phyloP scores from a whole-genome alignment of 768 basidiomycete species.

The Pulveroboletus sp. region DNA sequence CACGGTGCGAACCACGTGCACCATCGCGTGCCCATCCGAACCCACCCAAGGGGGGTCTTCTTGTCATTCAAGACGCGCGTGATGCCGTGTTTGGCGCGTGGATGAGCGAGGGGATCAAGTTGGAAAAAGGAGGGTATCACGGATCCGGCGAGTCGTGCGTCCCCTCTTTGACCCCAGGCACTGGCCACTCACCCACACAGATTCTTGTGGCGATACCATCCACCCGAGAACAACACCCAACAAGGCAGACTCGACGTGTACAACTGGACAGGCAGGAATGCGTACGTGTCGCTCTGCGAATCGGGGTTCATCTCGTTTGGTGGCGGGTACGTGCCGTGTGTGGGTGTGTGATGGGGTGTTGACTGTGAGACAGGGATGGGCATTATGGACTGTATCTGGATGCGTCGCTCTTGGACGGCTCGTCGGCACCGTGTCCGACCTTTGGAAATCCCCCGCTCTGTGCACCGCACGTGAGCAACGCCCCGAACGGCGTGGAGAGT shows the following conservation, averaged over 20 bases:
- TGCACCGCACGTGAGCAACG: constrained; percentile 18
- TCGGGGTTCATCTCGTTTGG: constrained; percentile 81
- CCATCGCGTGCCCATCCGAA: constrained; percentile 23
- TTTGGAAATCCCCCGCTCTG: constrained; percentile 87
- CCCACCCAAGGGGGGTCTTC: constrained; percentile 45
- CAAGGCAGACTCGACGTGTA: constrained; percentile 54
- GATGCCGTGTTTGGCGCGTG: constrained; percentile 79
- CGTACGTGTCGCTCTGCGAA: constrained; percentile 88
- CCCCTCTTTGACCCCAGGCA: too few relatives aligned
- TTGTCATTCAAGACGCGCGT: constrained; percentile 63
- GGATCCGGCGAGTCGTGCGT: constrained; percentile 86
- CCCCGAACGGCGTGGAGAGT: constrained; percentile 19
- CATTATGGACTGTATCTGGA: constrained; percentile 89
- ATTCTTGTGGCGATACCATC: constrained; percentile 71
- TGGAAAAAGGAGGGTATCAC: constrained; percentile 67
- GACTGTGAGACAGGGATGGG: constrained; percentile 68
- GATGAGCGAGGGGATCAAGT: constrained; percentile 65
- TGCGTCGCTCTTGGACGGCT: constrained; percentile 75
- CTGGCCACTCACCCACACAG: constrained; percentile 34
- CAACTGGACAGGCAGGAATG: constrained; percentile 86
- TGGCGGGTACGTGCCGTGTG: constrained; percentile 68
- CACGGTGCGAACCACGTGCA: constrained; percentile 47
- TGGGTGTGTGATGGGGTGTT: background rate
- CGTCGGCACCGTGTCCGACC: constrained; percentile 80
- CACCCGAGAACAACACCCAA: constrained; percentile 5